Conservation (phyloP, 192 early-diverging fungal species). For the Obelidium mucronatum region DNA sequence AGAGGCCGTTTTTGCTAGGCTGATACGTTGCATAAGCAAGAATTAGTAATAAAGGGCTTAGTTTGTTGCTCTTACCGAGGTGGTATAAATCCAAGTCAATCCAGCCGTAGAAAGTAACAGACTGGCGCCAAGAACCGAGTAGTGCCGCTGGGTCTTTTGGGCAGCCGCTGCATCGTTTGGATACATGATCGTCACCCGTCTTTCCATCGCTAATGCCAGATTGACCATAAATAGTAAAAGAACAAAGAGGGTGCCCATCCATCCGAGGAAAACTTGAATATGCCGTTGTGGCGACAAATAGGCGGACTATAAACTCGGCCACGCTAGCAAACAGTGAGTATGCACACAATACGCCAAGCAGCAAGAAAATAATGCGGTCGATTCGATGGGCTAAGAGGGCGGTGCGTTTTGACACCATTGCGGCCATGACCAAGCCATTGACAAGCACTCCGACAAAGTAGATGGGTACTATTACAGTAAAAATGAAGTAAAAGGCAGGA, state of each 20-base stretch:
- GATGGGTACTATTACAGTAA: neutral
- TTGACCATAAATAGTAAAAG: neutral
- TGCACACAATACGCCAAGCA: neutral
- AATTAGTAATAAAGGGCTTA: neutral
- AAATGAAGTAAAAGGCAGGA: neutral
- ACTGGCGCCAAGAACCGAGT: neutral
- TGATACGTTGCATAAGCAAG: neutral
- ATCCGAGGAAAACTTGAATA: neutral
- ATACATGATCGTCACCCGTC: neutral
- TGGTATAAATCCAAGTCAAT: neutral
- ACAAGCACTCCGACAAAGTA: neutral
- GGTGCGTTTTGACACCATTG: neutral
- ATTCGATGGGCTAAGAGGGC: neutral
- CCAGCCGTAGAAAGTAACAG: neutral
- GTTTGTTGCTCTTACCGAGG: neutral
- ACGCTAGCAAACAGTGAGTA: neutral
- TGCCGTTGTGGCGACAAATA: neutral
- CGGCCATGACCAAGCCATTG: neutral
- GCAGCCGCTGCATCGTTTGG: neutral
- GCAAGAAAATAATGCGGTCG: neutral
- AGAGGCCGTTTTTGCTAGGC: neutral
- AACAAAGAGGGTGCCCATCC: neutral
- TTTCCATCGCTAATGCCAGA: neutral
- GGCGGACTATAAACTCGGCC: neutral
- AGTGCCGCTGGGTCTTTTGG: neutral